Conservation (phyloP, 1,139 yeast genomes). For the Debaryomyces udenii region DNA sequence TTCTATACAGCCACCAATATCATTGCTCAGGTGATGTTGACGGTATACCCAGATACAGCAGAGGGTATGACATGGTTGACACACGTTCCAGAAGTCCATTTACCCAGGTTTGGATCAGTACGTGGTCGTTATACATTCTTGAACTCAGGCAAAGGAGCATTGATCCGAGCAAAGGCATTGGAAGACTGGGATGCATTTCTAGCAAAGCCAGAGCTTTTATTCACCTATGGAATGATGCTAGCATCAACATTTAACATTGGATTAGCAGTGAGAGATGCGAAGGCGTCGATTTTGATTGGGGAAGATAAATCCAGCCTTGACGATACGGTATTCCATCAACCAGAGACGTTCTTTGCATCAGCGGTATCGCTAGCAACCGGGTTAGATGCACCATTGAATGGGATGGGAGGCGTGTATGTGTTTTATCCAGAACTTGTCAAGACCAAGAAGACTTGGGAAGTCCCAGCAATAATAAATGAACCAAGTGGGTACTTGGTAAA, state of each 20-base stretch:
- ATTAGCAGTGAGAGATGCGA: constrained; percentile 2
- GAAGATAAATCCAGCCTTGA: constrained; percentile 3
- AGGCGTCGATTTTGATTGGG: constrained; percentile 2
- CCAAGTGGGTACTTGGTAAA: background rate
- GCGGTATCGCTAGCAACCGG: constrained; percentile 2
- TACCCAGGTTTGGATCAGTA: constrained; percentile 1
- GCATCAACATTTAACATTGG: constrained; percentile 4
- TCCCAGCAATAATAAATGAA: constrained; percentile 1
- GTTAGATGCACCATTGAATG: constrained; percentile 3
- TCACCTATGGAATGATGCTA: constrained; percentile 2
- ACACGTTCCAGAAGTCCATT: constrained; percentile 1
- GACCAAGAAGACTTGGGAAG: constrained; percentile 1
- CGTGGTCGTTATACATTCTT: constrained; percentile 4
- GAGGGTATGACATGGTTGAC: no score
- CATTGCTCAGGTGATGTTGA: no score
- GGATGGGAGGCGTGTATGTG: constrained; percentile 3
- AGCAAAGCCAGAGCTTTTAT: constrained; percentile 1
- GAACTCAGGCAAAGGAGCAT: background rate
- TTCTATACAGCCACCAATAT: no score
- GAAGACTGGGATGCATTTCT: constrained; percentile 2
- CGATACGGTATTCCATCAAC: background rate
- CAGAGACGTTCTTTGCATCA: constrained; percentile 3
- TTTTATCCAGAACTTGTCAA: constrained; percentile 5
- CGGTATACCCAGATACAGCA: no score
- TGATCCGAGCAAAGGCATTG: constrained; percentile 2